Conservation (phyloP, 1,284 basidiomycete genomes). For the Fomitopsis palustris region DNA sequence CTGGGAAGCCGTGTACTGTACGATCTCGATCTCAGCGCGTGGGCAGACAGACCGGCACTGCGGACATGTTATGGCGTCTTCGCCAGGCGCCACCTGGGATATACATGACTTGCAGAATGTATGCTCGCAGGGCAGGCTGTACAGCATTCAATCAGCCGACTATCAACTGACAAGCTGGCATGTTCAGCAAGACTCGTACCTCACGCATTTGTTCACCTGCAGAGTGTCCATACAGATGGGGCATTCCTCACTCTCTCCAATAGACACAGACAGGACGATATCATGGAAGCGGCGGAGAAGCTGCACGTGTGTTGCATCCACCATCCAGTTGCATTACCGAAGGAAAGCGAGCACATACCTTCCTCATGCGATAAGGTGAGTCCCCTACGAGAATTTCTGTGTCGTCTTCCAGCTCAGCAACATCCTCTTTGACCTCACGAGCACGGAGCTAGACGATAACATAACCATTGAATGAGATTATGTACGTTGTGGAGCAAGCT, state of each 20-base stretch:
- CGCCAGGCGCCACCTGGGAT: conserved; percentile 22
- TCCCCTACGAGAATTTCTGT: conserved; percentile 29
- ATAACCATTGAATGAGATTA: neutral
- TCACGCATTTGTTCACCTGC: conserved; percentile 31
- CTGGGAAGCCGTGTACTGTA: conserved; percentile 40
- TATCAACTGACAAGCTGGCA: too few species aligned
- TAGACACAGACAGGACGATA: conserved; percentile 35
- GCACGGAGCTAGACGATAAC: conserved; percentile 28
- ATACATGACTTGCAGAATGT: conserved; percentile 39
- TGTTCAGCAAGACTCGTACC: conserved; percentile 16
- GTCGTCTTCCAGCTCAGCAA: conserved; percentile 32
- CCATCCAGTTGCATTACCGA: neutral
- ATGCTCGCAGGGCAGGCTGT: conserved; percentile 42
- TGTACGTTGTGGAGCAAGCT: neutral
- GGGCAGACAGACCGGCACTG: conserved; percentile 33
- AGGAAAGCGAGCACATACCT: conserved; percentile 24
- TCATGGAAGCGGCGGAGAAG: conserved; percentile 40
- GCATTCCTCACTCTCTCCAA: conserved; percentile 43
- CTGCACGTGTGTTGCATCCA: conserved; percentile 23
- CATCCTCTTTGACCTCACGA: conserved; percentile 36
- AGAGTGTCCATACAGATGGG: conserved; percentile 40
- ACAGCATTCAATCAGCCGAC: neutral
- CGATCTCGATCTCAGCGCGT: conserved; percentile 35
- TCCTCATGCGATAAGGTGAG: conserved; percentile 36
- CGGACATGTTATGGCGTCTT: conserved; percentile 35